phyloP scores from a whole-genome alignment of 2,329 filamentous ascomycete species.

The Proliferodiscus dingleyae region DNA sequence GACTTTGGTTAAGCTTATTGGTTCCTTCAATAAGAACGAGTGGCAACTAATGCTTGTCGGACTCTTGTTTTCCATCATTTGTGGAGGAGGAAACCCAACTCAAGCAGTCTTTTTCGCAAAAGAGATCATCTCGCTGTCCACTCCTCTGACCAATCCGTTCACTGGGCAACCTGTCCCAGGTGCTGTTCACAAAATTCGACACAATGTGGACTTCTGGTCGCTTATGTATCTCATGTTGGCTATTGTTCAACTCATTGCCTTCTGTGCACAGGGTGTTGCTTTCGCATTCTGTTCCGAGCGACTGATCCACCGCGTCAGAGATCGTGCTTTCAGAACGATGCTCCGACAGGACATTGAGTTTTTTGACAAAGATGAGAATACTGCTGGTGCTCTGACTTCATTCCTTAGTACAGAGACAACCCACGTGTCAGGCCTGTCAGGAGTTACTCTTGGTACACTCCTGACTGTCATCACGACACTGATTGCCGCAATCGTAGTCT shows the following conservation, averaged over 20 bases:
- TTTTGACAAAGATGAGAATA: constrained; percentile 87
- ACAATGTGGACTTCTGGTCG: constrained; percentile 78
- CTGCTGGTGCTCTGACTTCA: constrained; percentile 79
- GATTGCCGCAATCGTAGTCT: constrained; percentile 64
- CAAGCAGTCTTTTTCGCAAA: constrained; percentile 85
- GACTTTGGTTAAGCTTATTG: constrained; percentile 74
- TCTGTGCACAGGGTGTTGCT: constrained; percentile 61
- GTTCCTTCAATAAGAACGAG: constrained; percentile 72
- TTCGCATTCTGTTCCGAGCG: constrained; percentile 86
- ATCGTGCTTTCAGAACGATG: constrained; percentile 78
- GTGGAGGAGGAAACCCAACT: constrained; percentile 74
- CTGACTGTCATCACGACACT: constrained; percentile 77
- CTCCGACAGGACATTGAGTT: constrained; percentile 89
- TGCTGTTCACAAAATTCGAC: constrained; percentile 43
- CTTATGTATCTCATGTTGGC: constrained; percentile 86
- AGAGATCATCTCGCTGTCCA: constrained; percentile 67
- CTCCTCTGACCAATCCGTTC: constrained; percentile 35
- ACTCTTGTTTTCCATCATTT: constrained; percentile 68
- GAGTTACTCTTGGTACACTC: constrained; percentile 81
- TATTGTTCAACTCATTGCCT: constrained; percentile 65
- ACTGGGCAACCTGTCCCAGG: constrained; percentile 39
- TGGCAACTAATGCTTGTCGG: constrained; percentile 68
- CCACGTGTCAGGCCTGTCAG: constrained; percentile 81
- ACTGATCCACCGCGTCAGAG: constrained; percentile 76
- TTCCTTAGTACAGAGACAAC: constrained; percentile 89